Evolutionary conservation across 2,329 filamentous ascomycete species (phyloP).

Genomic region (Byssothecium circinans): DNA sequence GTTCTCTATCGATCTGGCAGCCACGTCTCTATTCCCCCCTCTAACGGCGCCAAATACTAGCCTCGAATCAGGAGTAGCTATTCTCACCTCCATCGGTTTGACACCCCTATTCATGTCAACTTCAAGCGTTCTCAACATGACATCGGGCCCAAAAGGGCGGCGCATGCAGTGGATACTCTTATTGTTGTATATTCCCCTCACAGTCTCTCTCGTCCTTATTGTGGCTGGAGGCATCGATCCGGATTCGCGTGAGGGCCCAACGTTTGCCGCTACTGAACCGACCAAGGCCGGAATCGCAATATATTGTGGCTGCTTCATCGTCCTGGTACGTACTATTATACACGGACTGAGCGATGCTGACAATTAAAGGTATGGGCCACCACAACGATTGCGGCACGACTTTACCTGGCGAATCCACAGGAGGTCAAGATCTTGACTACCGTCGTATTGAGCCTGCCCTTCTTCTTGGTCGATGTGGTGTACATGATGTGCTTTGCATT

Average conservation of each 20-base stretch:
- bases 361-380: constrained; percentile 27
- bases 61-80: constrained; percentile 38
- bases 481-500: constrained; percentile 45
- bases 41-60: constrained; percentile 26
- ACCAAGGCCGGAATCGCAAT: constrained; percentile 41
- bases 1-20: constrained; percentile 40
- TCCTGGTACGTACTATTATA: constrained; percentile 19
- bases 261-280: constrained; percentile 36
- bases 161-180: constrained; percentile 44
- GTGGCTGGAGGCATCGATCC: constrained; percentile 41
- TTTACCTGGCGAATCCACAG: constrained; percentile 35
- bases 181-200: constrained; percentile 34
- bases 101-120: constrained; percentile 42
- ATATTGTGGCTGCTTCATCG: constrained; percentile 37
- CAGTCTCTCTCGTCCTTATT: constrained; percentile 40
- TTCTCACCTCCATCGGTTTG: constrained; percentile 40
- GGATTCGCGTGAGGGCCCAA: constrained; percentile 32
- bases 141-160: constrained; percentile 37
- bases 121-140: constrained; percentile 37
- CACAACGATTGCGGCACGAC: constrained; percentile 37
- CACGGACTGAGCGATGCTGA: background rate
- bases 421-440: constrained; percentile 42
- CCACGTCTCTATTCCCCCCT: constrained; percentile 31
- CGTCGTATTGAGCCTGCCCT: constrained; percentile 38
- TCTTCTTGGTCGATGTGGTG: constrained; percentile 40